These are phyloP conservation scores for Ostreobium quekettii DNA, from an alignment of 139 green algal species.

Conservation along the genomic window DNA sequence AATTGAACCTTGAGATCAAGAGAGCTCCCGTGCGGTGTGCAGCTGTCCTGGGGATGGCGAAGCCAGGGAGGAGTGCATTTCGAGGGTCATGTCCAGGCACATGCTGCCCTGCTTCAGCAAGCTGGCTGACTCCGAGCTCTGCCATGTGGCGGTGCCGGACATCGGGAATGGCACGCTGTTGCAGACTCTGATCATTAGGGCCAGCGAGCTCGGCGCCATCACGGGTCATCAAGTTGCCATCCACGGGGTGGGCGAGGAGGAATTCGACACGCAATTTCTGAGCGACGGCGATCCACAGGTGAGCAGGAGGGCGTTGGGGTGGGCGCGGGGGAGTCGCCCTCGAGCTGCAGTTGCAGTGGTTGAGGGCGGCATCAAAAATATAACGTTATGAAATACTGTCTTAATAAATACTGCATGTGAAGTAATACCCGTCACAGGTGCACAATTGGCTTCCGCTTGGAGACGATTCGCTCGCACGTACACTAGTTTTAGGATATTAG, in stretches of 20 bases:
- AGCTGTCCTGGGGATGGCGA: not conserved
- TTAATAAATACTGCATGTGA: not conserved
- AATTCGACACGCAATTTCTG: no score
- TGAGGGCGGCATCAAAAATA: not conserved
- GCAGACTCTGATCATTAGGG: not conserved
- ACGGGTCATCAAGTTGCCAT: constrained; percentile 1
- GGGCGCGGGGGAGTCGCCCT: no score
- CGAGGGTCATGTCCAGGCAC: not conserved
- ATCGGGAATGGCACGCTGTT: not conserved
- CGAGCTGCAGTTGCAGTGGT: no score
- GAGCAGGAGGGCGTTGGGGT: no score
- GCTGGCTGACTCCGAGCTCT: not conserved
- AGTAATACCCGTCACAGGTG: no score
- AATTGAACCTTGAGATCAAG: not conserved
- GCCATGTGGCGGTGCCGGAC: constrained; percentile 4
- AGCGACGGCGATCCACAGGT: no score
- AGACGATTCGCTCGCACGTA: no score
- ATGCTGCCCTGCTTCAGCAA: constrained; percentile 14
- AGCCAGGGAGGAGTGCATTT: constrained; percentile 9
- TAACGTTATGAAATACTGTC: not conserved
- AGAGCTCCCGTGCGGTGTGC: not conserved
- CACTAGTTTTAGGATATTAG: no score
- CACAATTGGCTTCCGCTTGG: no score
- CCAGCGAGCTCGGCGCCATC: not conserved
- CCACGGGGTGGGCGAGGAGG: not conserved